Base-by-base conservation (phyloP, 176 grass and related monocot species). In the Chloris gayana region DNA sequence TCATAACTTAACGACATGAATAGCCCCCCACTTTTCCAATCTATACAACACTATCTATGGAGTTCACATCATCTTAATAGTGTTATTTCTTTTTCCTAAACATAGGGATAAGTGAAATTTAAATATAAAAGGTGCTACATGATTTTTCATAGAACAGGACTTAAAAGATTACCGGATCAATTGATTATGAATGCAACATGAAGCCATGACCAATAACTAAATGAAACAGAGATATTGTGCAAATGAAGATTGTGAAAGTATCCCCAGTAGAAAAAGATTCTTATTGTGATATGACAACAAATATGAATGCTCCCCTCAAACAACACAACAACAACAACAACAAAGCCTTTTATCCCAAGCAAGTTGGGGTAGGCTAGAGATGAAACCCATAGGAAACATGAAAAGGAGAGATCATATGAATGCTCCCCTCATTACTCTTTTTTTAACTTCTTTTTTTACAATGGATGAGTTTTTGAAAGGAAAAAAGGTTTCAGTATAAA, bases 1-100 rank as follows among this genome's bases (percentile, higher is more conserved):
- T 71, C 14, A 60, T 70, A 82, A 75, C 24, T 61, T 74, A 14
- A 60, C 21, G 66, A 75, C 32, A 77, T 44, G 51, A 81, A 32
- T 54, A 71, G 14, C 13, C 18, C 5, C 70, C 22, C 15, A 15
- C 51, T 46, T 30, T 42, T 19, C 9, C 15, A 30, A 24, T 33
- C 57, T 7, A 70, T 3, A 61, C 14, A 14, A 67, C 8, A 51
- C 24, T 35, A 6, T 25, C 6, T 1, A 64, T 39, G 14, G 25
- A 38, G 14, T 72, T 80, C 51, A 62, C 67, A 63, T 70, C 14
- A 78, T 5, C 25, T 6, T 1, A 84, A 33, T 30, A 27, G 14
- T 74, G 21, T 51, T 58, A 8, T 21, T 54, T 54, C 19, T 62
- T 17, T 41, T 51, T 66, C n/a, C 68, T 11, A 13, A 30, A 84